Evolutionary conservation across 1,284 basidiomycete genomes (phyloP).

Genomic region (Ustilago bromivora): DNA sequence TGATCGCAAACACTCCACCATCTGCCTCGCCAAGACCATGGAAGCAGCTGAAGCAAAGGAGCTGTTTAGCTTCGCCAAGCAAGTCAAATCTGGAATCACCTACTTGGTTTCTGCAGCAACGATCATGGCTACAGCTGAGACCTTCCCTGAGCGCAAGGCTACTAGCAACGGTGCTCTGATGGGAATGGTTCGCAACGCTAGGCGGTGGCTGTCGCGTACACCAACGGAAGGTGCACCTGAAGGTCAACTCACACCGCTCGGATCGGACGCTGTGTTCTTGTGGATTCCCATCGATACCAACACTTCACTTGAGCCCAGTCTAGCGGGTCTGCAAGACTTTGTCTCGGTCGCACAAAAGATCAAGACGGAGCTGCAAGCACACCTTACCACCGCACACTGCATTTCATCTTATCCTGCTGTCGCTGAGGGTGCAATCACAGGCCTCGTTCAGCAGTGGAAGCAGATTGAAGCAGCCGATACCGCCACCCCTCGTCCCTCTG

Average conservation of each 20-base stretch:
- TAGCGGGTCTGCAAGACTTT: conserved; percentile 7
- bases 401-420: conserved; percentile 17
- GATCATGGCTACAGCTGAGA: conserved; percentile 30
- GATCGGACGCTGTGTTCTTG: conserved; percentile 44
- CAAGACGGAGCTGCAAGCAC: conserved; percentile 19
- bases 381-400: conserved; percentile 28
- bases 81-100: conserved; percentile 22
- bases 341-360: conserved; percentile 13
- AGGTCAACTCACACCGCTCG: conserved; percentile 23
- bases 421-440: conserved; percentile 6
- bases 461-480: conserved; percentile 11
- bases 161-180: conserved; percentile 34
- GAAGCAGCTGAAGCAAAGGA: conserved; percentile 8
- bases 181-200: conserved; percentile 46
- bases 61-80: conserved; percentile 22
- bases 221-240: conserved; percentile 1
- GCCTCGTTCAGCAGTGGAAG: conserved; percentile 15
- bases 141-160: conserved; percentile 33
- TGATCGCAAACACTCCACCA: conserved; percentile 27
- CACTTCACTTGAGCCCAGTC: conserved; percentile 16
- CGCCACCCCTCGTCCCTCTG: background rate
- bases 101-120: conserved; percentile 39
- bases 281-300: conserved; percentile 39
- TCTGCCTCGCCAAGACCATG: conserved; percentile 20
- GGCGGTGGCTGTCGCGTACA: conserved; percentile 33